Base-by-base conservation (phyloP, 495 filamentous ascomycete genomes). In the Halenospora varia region DNA sequence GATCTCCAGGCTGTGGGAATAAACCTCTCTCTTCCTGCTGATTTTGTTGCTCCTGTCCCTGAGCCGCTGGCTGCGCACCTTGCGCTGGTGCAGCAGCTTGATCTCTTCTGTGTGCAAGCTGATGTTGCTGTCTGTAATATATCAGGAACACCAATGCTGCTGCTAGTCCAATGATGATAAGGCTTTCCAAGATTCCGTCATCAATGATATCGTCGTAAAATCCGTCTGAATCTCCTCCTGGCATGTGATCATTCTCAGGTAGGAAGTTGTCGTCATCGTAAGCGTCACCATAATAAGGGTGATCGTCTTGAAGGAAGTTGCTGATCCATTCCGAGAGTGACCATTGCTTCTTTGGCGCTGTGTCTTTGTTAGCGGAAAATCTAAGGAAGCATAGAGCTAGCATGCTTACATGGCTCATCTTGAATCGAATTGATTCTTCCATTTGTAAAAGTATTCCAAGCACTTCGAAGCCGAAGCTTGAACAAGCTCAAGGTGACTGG, bases 381-480 rank as follows among this genome's bases (percentile, higher is more conserved):
- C n/a, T n/a, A n/a, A n/a, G n/a, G n/a, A n/a, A n/a, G n/a, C n/a
- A n/a, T n/a, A n/a, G n/a, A n/a, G n/a, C n/a, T n/a, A n/a, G n/a
- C n/a, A n/a, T n/a, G n/a, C 83, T 72, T 80, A 96, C 92, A 80
- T 67, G 88, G 86, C 39, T 96, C 92, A 45, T 94, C 87, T 53
- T 86, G 88, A 52, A 99, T 97, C 6, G 86, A 86, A 60, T 97
- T 96, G 62, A 97, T 81, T 44, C 87, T 81, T 17, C 94, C 94
- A 65, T 92, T 80, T 0, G 90, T 97, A 56, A 97, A 76, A 0
- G 85, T 89, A 59, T 99, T 97, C 94, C 94, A 99, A 57, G 86
- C 89, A 66, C 90, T 92, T 55, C 91, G 83, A 25, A 84, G 73
- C 13, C 93, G 78, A 53, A 99, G 73, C 71, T 97, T 97, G 51